phyloP scores from a whole-genome alignment of 2,329 filamentous ascomycete genomes.

The Thielaviopsis cerberus region DNA sequence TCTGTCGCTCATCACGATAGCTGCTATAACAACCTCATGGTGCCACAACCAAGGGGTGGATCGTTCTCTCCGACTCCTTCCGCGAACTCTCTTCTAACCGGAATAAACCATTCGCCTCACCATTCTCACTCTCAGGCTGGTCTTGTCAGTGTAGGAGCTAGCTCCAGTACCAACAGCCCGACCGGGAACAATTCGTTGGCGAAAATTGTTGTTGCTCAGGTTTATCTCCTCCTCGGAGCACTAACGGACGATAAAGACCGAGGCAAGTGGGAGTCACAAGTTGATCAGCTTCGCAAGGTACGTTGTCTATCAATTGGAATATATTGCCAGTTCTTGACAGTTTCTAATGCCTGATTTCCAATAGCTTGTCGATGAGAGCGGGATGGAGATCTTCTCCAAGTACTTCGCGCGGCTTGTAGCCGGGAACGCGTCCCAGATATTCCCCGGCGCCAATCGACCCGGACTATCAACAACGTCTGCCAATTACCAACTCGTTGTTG shows the following conservation, averaged over 20 bases:
- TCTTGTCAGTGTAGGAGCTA: conserved; percentile 40
- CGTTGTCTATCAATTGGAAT: conserved; percentile 15
- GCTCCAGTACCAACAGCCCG: conserved; percentile 43
- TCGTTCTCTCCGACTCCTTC: conserved; percentile 43
- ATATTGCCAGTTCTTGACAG: too few relatives aligned
- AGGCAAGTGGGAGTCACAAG: conserved; percentile 81
- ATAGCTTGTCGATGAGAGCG: conserved; percentile 92
- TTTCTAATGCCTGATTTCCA: conserved; percentile 11
- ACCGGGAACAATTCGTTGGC: conserved; percentile 51
- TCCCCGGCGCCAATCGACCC: conserved; percentile 58
- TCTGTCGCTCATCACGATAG: conserved; percentile 15
- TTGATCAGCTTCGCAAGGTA: conserved; percentile 83
- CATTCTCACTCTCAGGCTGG: conserved; percentile 31
- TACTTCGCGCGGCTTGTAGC: conserved; percentile 86
- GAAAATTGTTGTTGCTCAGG: conserved; percentile 88
- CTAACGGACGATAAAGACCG: conserved; percentile 86
- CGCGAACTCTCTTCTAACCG: conserved; percentile 37
- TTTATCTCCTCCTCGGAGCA: conserved; percentile 82
- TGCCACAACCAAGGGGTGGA: conserved; percentile 42
- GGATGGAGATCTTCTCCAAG: conserved; percentile 95
- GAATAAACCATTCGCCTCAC: conserved; percentile 36
- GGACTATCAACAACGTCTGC: conserved; percentile 36
- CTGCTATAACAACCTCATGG: conserved; percentile 30
- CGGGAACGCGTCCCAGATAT: conserved; percentile 81
- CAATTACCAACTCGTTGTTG: conserved; percentile 64